Conservation (phyloP, 2,329 filamentous ascomycete species). For the Penicillium sp. region DNA sequence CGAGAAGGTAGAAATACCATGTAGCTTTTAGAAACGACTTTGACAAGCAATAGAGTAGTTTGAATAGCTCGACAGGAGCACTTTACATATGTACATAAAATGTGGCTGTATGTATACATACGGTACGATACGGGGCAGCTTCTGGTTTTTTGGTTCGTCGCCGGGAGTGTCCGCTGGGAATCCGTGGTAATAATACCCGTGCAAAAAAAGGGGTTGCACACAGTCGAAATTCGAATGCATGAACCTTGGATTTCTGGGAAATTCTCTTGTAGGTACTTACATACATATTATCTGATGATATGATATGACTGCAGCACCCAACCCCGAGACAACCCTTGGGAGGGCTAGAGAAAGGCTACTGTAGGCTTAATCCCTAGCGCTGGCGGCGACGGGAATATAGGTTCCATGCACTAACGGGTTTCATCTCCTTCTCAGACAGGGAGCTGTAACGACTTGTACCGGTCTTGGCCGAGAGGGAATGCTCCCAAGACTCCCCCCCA, state of each 20-base stretch:
- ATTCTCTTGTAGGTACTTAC: no score
- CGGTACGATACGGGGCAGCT: neutral
- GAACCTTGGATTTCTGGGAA: no score
- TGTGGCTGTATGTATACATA: no score
- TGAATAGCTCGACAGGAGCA: no score
- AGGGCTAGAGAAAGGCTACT: neutral
- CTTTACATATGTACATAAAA: no score
- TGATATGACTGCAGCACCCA: neutral
- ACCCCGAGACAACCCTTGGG: neutral
- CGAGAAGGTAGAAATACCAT: neutral
- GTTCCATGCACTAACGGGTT: slow-evolving; percentile 12
- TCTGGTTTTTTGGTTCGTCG: slow-evolving; percentile 6
- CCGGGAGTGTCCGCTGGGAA: slow-evolving; percentile 14
- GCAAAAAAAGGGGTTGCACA: neutral
- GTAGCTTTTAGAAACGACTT: no score
- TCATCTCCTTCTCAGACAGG: neutral
- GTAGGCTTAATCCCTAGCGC: slow-evolving; percentile 8
- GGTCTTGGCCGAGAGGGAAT: no score
- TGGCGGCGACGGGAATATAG: slow-evolving; percentile 9
- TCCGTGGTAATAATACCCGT: slow-evolving; percentile 10
- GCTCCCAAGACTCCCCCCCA: no score
- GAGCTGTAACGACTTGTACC: neutral
- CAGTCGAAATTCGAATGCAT: neutral
- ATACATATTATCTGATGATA: no score
- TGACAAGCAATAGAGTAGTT: no score